Evolutionary conservation across 2,329 filamentous ascomycete genomes (phyloP).

Genomic region (Acrocalymma vagum): DNA sequence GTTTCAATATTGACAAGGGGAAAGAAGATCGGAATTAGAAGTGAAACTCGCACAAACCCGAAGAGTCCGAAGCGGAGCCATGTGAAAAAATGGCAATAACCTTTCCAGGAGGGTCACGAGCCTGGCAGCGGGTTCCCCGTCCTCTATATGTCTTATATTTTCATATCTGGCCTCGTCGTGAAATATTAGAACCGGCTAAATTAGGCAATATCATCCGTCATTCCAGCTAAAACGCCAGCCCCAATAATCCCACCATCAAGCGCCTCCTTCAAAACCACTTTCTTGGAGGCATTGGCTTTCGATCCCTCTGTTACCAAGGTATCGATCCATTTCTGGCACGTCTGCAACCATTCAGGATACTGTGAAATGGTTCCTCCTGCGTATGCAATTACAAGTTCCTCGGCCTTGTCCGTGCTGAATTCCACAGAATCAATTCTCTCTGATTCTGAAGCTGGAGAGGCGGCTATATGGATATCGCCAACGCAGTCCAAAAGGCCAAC

Average conservation of each 20-base stretch:
- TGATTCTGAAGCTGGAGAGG: conserved; percentile 14
- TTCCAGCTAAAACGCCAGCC: conserved; percentile 63
- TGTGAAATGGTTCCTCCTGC: conserved; percentile 83
- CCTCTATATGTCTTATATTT: too few relatives aligned
- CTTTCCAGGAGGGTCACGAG: too few relatives aligned
- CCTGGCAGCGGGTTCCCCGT: too few relatives aligned
- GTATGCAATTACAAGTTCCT: conserved; percentile 78
- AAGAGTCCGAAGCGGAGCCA: too few relatives aligned
- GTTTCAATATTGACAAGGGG: too few relatives aligned
- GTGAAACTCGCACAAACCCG: too few relatives aligned
- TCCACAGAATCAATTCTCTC: conserved; percentile 25
- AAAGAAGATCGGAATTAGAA: too few relatives aligned
- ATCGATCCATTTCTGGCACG: conserved; percentile 75
- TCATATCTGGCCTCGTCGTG: too few relatives aligned
- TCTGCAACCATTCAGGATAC: conserved; percentile 76
- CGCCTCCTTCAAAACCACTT: conserved; percentile 61
- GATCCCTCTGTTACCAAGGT: conserved; percentile 57
- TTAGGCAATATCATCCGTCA: conserved; percentile 40
- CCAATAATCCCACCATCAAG: conserved; percentile 64
- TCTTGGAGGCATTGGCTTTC: conserved; percentile 47
- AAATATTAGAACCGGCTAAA: too few relatives aligned
- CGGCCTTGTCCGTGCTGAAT: conserved; percentile 38
- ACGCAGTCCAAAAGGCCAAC: conserved; percentile 74
- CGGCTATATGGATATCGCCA: conserved; percentile 65
- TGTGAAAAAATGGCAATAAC: too few relatives aligned